Evolutionary conservation across 2,329 filamentous ascomycete species (phyloP).

Genomic region (Aspergillus sp.): DNA sequence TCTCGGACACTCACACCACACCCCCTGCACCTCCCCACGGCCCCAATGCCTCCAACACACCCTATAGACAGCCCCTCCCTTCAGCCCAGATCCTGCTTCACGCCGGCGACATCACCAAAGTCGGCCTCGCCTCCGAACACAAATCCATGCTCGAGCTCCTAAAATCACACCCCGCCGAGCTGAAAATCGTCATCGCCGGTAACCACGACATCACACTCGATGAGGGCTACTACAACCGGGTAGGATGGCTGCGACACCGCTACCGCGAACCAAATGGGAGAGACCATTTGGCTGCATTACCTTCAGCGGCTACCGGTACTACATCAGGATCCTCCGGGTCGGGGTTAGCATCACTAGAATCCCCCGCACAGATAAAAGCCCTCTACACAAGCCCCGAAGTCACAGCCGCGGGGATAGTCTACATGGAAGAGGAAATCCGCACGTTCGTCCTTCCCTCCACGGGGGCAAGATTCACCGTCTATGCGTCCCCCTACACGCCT

Average conservation of each 20-base stretch:
- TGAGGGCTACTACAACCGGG: constrained; percentile 44
- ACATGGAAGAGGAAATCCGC: constrained; percentile 56
- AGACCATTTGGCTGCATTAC: constrained; percentile 8
- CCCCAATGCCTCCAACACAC: background rate
- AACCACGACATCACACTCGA: constrained; percentile 64
- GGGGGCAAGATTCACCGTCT: constrained; percentile 53
- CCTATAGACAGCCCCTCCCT: constrained; percentile 48
- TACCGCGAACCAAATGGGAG: constrained; percentile 16
- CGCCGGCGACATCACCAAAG: constrained; percentile 59
- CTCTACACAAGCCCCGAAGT: constrained; percentile 51
- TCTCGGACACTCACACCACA: constrained; percentile 45
- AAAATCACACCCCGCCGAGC: constrained; percentile 48
- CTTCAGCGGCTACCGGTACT: background rate
- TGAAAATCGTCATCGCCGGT: constrained; percentile 64
- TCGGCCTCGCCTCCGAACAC: constrained; percentile 51
- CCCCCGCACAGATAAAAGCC: constrained; percentile 35
- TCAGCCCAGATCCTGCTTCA: constrained; percentile 56
- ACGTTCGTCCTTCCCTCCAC: constrained; percentile 37
- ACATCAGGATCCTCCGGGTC: constrained; percentile 7
- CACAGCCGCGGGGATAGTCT: constrained; percentile 48
- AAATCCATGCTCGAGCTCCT: constrained; percentile 49
- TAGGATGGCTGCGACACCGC: constrained; percentile 30
- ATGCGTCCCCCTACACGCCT: constrained; percentile 54
- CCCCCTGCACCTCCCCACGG: constrained; percentile 25
- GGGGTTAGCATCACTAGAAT: constrained; percentile 16